These are phyloP conservation scores for Annona cherimola DNA, from an alignment of 164 flowering plant genomes.

Conservation along the genomic window DNA sequence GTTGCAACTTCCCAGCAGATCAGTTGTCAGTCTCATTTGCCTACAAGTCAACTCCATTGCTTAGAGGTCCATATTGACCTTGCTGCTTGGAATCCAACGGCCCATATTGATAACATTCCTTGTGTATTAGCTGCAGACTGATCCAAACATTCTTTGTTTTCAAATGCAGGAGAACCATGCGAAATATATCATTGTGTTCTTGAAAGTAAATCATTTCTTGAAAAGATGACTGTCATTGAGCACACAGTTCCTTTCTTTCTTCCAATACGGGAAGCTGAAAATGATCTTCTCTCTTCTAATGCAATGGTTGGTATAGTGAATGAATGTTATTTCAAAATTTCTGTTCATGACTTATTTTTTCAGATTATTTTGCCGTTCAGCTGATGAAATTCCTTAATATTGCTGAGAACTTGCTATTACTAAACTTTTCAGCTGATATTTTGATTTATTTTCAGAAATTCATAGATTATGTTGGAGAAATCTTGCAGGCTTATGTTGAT, in stretches of 20 bases:
- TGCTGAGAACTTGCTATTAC: background rate
- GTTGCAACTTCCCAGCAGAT: no score
- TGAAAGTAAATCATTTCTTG: constrained; percentile 95
- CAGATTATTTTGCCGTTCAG: background rate
- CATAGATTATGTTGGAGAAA: constrained; percentile 87
- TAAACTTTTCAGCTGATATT: constrained; percentile 3
- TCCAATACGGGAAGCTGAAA: constrained; percentile 88
- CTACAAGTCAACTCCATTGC: no score
- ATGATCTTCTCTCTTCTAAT: constrained; percentile 84
- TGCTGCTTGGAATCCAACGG: no score
- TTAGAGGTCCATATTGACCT: no score
- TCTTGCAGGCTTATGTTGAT: constrained; percentile 91
- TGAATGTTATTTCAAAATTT: background rate
- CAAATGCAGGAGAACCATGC: constrained; percentile 73
- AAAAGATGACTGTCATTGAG: constrained; percentile 90
- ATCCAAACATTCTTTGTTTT: no score
- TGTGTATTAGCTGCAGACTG: no score
- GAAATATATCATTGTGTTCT: constrained; percentile 89
- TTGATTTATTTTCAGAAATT: constrained; percentile 59
- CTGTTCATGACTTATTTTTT: background rate
- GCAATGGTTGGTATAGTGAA: constrained; percentile 53
- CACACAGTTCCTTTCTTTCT: constrained; percentile 96
- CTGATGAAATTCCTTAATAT: background rate
- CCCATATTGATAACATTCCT: no score
- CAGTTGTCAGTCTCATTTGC: no score